Percentiles rank a stretch among this genome's conserved stretches.
Evolutionary conservation across 768 basidiomycete genomes (phyloP).

Genomic region (Tulasnella sp.): DNA sequence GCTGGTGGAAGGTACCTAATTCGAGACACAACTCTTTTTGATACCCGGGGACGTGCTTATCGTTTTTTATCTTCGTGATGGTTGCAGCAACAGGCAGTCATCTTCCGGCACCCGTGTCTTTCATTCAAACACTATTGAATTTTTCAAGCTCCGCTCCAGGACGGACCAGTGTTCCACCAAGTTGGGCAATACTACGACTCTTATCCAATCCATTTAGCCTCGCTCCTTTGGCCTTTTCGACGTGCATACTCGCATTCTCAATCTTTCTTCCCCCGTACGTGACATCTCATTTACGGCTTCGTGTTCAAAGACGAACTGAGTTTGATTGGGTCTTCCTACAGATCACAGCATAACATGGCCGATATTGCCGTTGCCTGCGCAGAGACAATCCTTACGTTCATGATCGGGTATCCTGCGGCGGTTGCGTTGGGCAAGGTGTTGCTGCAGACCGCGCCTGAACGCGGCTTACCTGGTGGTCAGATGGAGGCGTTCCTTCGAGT

Average conservation of each 20-base stretch:
- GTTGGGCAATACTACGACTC: constrained; percentile 2
- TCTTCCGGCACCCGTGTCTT: constrained; percentile 1
- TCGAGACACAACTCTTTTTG: constrained; percentile 18
- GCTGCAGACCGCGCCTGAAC: constrained; percentile 74
- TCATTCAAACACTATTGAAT: constrained; percentile 9
- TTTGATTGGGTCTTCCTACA: constrained; percentile 18
- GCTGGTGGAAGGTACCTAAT: constrained; percentile 26
- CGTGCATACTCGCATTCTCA: background rate
- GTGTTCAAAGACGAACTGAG: background rate
- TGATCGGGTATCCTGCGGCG: constrained; percentile 75
- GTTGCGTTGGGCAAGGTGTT: constrained; percentile 75
- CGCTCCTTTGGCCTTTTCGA: constrained; percentile 2
- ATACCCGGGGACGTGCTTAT: background rate
- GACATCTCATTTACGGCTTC: background rate
- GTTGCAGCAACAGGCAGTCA: constrained; percentile 8
- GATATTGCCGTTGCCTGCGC: constrained; percentile 78
- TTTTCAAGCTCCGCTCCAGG: background rate
- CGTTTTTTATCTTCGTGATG: background rate
- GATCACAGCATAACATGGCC: constrained; percentile 50
- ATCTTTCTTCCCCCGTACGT: constrained; percentile 7
- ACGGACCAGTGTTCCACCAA: background rate
- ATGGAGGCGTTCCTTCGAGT: constrained; percentile 75
- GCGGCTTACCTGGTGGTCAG: constrained; percentile 46
- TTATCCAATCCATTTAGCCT: constrained; percentile 12
- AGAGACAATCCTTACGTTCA: constrained; percentile 67